Base-by-base conservation (phyloP, 1,139 yeast species). In the Kodamaea suecica region DNA sequence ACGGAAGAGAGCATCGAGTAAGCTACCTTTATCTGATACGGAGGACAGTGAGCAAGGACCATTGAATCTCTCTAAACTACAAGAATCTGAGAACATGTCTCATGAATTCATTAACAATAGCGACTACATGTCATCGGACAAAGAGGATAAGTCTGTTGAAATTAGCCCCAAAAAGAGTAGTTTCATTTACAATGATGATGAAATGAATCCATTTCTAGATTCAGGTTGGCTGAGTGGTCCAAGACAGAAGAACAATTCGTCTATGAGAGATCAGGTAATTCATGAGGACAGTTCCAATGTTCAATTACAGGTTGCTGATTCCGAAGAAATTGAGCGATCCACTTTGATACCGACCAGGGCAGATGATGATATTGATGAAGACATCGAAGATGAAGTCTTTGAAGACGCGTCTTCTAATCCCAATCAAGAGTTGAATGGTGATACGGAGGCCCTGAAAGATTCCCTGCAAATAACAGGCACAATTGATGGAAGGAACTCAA, bases 41-140 rank as follows among this genome's bases (percentile, higher is more conserved):
- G 47, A 32, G 13, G 26, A 25, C 14, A 5, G 11, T n/a, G 7
- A n/a, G 21, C 21, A 6, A 19, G 21, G 8, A 6, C 8, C 21
- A 19, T 6, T 19, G n/a, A 19, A 9, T 19, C 6, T 19, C 9
- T 19, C 21, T 9, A 19, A 19, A 6, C 8, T 19, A 9, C 21
- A 6, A 9, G 8, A 19, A 19, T 9, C 6, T 9, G 21, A 23
- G 11, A 14, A 13, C 10, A 5, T 23, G 26, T 25, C 28, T 4
- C 15, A 25, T 4, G 28, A 25, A 5, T 25, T 25, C 17, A 13
- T 25, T 5, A 69, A 69, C 43, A 69, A 69, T 40, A 67, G 73
- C 42, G 75, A 69, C 41, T 61, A 59, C 32, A 24, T 27, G 30
- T 29, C 38, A 4, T 27, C 34, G 20, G 37, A 33, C 19, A 33